These are phyloP conservation scores for Trametes elegans DNA, from an alignment of 768 basidiomycete species.

Conservation along the genomic window DNA sequence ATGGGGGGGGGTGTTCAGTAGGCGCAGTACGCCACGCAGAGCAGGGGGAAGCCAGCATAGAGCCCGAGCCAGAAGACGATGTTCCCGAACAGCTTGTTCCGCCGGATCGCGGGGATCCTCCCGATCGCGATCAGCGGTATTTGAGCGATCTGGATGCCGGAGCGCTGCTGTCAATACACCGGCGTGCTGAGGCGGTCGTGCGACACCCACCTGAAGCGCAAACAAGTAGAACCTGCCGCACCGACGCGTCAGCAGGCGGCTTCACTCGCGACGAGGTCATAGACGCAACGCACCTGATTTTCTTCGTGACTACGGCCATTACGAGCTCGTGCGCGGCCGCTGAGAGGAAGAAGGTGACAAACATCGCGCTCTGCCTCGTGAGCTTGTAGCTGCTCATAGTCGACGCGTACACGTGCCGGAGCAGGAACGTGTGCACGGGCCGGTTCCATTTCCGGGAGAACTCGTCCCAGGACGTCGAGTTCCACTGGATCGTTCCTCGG, in stretches of 20 bases:
- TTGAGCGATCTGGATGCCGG: conserved; percentile 66
- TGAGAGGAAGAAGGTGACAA: conserved; percentile 88
- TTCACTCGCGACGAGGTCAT: too few species aligned
- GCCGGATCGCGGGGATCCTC: conserved; percentile 70
- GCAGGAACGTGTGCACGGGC: conserved; percentile 89
- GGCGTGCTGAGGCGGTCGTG: background rate
- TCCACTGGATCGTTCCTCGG: too few species aligned
- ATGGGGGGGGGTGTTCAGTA: conserved; percentile 37
- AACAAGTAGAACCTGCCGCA: conserved; percentile 78
- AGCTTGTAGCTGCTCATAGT: conserved; percentile 76
- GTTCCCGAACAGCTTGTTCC: conserved; percentile 80
- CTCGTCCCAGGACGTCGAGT: conserved; percentile 95
- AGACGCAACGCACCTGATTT: conserved; percentile 62
- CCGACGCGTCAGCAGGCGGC: background rate
- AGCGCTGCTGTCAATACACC: background rate
- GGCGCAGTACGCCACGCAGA: conserved; percentile 75
- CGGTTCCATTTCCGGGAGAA: conserved; percentile 99
- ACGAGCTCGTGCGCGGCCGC: conserved; percentile 92
- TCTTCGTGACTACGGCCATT: conserved; percentile 93
- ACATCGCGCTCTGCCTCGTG: conserved; percentile 79
- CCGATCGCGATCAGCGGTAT: conserved; percentile 87
- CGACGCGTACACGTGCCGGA: conserved; percentile 94
- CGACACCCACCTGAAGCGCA: conserved; percentile 53
- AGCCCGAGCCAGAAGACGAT: conserved; percentile 94
- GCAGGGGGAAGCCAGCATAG: conserved; percentile 87